Percentiles rank a stretch among this genome's conserved stretches.
Evolutionary conservation across 208 protist species (phyloP).

Genomic region (Crithidia bombi): DNA sequence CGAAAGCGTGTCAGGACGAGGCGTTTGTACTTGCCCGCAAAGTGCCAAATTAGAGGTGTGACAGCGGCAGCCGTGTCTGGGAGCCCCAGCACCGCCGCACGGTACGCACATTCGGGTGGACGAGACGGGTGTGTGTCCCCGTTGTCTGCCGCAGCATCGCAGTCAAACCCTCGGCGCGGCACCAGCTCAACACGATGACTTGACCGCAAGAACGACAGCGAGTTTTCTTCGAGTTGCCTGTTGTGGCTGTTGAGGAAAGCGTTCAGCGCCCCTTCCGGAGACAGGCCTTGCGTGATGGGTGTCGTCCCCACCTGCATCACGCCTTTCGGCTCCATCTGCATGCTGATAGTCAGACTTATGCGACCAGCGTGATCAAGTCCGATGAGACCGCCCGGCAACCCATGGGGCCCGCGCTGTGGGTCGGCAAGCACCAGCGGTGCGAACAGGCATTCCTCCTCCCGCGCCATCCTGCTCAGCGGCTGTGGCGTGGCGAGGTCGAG

Average conservation of each 20-base stretch:
- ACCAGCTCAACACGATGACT: slow-evolving; percentile 3
- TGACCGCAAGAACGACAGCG: neutral
- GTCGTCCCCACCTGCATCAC: slow-evolving; percentile 1
- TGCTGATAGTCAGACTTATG: slow-evolving; percentile 11
- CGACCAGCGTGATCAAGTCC: slow-evolving; percentile 11
- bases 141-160: neutral
- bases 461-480: neutral
- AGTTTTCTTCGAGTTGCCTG: neutral
- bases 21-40: slow-evolving; percentile 14
- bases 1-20: slow-evolving; percentile 9
- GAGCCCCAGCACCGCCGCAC: slow-evolving; percentile 12
- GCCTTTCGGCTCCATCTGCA: neutral
- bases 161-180: slow-evolving; percentile 2
- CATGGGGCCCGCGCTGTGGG: slow-evolving; percentile 8
- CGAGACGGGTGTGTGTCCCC: too few species aligned
- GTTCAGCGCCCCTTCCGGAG: neutral
- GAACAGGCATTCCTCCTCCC: neutral
- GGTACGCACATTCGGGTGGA: slow-evolving; percentile 7
- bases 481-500: neutral
- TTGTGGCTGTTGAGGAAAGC: neutral
- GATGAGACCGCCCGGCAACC: slow-evolving; percentile 15
- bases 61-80: neutral
- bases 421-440: slow-evolving; percentile 11
- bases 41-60: slow-evolving; percentile 20
- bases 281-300: neutral